Base-by-base conservation (phyloP, 2,329 filamentous ascomycete species). In the Epicoccum nigrum region DNA sequence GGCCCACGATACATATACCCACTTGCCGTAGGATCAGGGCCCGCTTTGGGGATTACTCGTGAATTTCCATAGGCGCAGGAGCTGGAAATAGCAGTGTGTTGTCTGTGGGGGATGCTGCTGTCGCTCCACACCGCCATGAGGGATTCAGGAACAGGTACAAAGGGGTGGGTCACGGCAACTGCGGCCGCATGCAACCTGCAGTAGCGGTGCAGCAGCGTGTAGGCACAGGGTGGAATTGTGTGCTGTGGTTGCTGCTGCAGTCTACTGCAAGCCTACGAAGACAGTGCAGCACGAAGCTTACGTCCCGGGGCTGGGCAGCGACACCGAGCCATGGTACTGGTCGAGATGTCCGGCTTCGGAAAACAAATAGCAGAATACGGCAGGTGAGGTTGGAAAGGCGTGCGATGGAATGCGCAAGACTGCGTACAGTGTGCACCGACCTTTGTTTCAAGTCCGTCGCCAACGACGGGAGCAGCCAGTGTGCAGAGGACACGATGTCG, bases 91-190 rank as follows among this genome's bases (percentile, higher is more conserved):
- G 27, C 19, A 43, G 52, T 67, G 64, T 51, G 64, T 51, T 69
- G 65, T 63, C 57, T 45, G 46, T 45, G 41, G 43, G 53, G 41
- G 58, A 54, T 42, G 53, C 54, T 62, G 61, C 43, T 60, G 59
- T 57, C 55, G 57, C 45, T 62, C 62, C 60, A 69, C 66, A 70
- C 66, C 66, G 66, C 67, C 56, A 46, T 39, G 43, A 51, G 41
- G 47, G 27, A 55, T 54, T 56, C 63, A 65, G 65, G 65, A 58
- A 65, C 62, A 59, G 55, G 59, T 50, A 56, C 57, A 59, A 45
- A 45, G 32, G n/a, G 59, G 67, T 67, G 64, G 65, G 51, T 56
- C 63, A 54, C 45, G 50, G 54, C 51, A 55, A 54, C 49, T 47
- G 46, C 54, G 55, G 46, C 48, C 45, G 51, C 59, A 59, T 58